Evolutionary conservation across 495 filamentous ascomycete species (phyloP), one percentile per base, ranked within the genome.

Genomic region (Annulohypoxylon maeteangense): DNA sequence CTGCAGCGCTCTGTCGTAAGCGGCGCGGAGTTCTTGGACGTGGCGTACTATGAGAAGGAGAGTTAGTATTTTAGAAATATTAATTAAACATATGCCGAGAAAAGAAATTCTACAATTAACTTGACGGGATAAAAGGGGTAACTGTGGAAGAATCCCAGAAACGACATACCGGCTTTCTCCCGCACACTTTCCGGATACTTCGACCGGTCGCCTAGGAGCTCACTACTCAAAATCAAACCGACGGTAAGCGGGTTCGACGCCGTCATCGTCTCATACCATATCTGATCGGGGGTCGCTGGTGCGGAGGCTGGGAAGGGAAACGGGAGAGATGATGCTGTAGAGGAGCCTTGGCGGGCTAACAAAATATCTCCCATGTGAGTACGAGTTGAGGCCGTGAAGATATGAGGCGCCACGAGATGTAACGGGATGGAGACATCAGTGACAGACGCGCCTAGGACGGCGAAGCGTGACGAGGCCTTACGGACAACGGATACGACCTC

Each of bases 351-450:
- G 7, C 48, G 31, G n/a, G 45, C 53, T 27, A 74, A 75, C 47
- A 53, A 75, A 69, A 38, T 77, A 32, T 75, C 76, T 48, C 71
- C 78, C 78, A 76, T 81, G 51, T 58, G 74, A 65, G 61, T 77
- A 7, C 75, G 79, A 16, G 76, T 82, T 29, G 74, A 74, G 23
- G 76, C 65, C 59, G 83, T 86, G 82, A 84, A 87, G 55, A 88
- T 83, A 4, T 80, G 78, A 0, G 83, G 80, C 0, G 81, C 85
- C 34, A 80, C 68, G 7, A 76, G 68, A 60, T 87, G 85, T 11
- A 84, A 75, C 12, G 84, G 84, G 20, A 86, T 67, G 7, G 81
- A 85, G 11, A 85, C 77, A 45, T 87, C 80, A 53, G 81, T 75
- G 14, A 87, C 70, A 0, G 64, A 76, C 12, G 83, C 84, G 4